These are phyloP conservation scores for Geosmithia putterillii DNA, from an alignment of 2,329 filamentous ascomycete species.

Conservation along the genomic window DNA sequence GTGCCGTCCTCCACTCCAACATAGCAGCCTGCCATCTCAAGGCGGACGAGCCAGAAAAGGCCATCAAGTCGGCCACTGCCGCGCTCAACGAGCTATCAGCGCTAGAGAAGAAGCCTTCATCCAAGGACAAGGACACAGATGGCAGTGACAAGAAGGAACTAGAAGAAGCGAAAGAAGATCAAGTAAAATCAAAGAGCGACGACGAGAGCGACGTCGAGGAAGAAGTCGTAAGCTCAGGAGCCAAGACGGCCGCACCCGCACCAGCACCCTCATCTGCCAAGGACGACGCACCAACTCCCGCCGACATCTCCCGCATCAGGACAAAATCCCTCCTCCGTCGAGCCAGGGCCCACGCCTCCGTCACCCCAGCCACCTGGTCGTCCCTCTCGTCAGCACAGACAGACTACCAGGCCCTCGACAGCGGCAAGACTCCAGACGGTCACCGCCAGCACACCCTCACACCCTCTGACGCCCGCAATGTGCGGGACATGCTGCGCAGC, in stretches of 20 bases:
- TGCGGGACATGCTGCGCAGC: conserved; percentile 50
- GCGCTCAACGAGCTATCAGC: conserved; percentile 63
- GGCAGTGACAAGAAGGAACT: neutral
- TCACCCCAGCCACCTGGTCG: conserved; percentile 59
- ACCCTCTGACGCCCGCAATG: conserved; percentile 52
- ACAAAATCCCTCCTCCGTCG: conserved; percentile 74
- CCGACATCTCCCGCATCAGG: conserved; percentile 65
- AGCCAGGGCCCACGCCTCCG: conserved; percentile 56
- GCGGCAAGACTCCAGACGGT: conserved; percentile 25
- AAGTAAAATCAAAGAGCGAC: conserved; percentile 23
- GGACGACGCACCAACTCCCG: conserved; percentile 11
- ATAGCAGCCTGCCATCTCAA: conserved; percentile 83
- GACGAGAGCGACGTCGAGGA: conserved; percentile 26
- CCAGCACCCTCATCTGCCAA: neutral
- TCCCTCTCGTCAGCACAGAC: conserved; percentile 64
- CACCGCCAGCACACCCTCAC: conserved; percentile 31
- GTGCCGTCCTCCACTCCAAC: conserved; percentile 74
- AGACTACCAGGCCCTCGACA: conserved; percentile 61
- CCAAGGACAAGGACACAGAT: neutral
- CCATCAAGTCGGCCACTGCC: conserved; percentile 59
- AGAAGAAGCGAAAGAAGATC: no score
- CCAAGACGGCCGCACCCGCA: neutral
- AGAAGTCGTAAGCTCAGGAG: conserved; percentile 8
- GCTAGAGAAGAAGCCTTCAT: conserved; percentile 24
- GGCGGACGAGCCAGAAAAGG: conserved; percentile 73